Evolutionary conservation across 1,139 yeast species (phyloP), one percentile per base, ranked within the genome.

Genomic region (Hansenula sp.): DNA sequence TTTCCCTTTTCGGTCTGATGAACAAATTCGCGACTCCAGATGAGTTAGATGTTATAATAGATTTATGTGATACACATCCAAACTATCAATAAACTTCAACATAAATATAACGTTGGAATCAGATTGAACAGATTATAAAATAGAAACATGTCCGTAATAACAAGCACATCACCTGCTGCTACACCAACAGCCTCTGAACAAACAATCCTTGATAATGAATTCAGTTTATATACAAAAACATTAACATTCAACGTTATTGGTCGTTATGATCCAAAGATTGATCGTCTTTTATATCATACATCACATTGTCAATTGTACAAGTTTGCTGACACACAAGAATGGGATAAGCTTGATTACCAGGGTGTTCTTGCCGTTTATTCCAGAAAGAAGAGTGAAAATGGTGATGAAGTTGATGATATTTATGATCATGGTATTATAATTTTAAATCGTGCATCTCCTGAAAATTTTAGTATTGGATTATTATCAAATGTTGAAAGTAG

Each of bases 321-420:
- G 56, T 79, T 77, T 66, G 71, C 75, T 29, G 75, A 68, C 11
- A 63, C 65, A 17, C 82, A 79, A 45, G 89, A 84, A 55, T 90
- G 97, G 96, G 75, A 75, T 39, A 87, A 87, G 55, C 65, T 81
- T 21, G 89, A 86, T 41, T 83, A 69, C 54, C 90, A 82, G 56
- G 97, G 97, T 5, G 81, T 92, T 0, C 58, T 89, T 41, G 87
- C 92, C 4, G 71, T 90, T 22, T 90, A 90, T 59, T 75, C 86
- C 18, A 68, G 96, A 44, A 77, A 77, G 26, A 46, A 55, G 2
- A 49, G 56, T n/a, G 46, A 40, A 29, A 16, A 50, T 38, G 26
- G 46, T 27, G 32, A 44, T 10, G 61, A 66, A 37, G 61, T 63
- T 21, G 73, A 69, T 37, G 53, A 49, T 28, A 43, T 44, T 7